phyloP scores from a whole-genome alignment of 2,329 filamentous ascomycete genomes.

The Juglanconis sp. region DNA sequence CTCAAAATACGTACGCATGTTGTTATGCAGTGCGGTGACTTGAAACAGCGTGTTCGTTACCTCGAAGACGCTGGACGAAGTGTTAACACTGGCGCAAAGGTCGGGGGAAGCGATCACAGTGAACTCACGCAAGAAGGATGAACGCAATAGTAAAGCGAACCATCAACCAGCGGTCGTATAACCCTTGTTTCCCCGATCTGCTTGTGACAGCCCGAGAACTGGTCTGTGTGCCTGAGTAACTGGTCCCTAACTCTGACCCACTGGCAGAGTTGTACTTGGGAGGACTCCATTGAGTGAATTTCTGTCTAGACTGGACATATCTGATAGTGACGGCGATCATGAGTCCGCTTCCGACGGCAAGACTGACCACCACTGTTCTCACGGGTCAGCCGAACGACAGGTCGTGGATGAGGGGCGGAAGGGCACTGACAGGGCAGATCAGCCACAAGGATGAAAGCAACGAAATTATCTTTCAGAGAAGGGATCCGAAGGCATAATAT shows the following conservation, averaged over 20 bases:
- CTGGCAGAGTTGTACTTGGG: constrained; percentile 9
- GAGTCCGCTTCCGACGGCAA: constrained; percentile 23
- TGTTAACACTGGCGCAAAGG: background rate
- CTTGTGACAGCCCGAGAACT: background rate
- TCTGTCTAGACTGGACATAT: constrained; percentile 23
- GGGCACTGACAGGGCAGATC: constrained; percentile 23
- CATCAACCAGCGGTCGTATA: constrained; percentile 28
- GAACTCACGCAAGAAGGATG: constrained; percentile 21
- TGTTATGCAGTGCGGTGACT: constrained; percentile 22
- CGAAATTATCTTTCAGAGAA: constrained; percentile 11
- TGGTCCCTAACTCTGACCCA: constrained; percentile 8
- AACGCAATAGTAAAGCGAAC: constrained; percentile 27
- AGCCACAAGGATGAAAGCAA: constrained; percentile 20
- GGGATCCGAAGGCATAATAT: constrained; percentile 20
- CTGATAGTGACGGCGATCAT: constrained; percentile 24
- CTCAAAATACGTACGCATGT: background rate
- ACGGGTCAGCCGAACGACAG: background rate
- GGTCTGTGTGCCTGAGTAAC: background rate
- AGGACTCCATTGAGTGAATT: constrained; percentile 24
- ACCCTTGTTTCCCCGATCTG: constrained; percentile 5
- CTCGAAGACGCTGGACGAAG: constrained; percentile 22
- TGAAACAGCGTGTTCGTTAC: constrained; percentile 27
- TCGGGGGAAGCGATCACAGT: background rate
- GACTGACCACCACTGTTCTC: constrained; percentile 21
- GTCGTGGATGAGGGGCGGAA: background rate